Evolutionary conservation across 495 filamentous ascomycete genomes (phyloP).

Genomic region (Neurospora sp.): DNA sequence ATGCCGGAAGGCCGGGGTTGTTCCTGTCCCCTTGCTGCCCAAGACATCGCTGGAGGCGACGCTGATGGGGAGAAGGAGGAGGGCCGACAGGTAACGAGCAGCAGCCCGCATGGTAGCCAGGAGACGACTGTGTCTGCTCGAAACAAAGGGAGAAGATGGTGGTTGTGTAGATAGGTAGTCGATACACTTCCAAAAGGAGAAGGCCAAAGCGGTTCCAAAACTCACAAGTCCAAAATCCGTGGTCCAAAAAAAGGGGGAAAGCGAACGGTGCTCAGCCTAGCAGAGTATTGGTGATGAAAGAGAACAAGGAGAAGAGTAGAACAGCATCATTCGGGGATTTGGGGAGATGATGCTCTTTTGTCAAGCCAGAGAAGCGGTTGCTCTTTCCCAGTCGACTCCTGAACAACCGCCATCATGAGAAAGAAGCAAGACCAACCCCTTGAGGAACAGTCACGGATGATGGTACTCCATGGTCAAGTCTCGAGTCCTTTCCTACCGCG

Average conservation of each 20-base stretch:
- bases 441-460: not conserved
- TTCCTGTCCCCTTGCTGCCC: not conserved
- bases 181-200: constrained; percentile 11
- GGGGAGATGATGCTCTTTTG: not conserved
- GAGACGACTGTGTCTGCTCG: not conserved
- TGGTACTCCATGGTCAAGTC: not conserved
- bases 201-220: constrained; percentile 13
- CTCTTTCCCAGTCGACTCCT: not conserved
- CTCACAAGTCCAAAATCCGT: constrained; percentile 5
- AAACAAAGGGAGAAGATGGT: constrained; percentile 1
- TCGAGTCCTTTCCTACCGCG: not conserved
- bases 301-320: not conserved
- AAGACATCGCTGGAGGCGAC: not conserved
- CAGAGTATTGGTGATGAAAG: not conserved
- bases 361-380: not conserved
- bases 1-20: not conserved
- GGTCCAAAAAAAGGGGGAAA: constrained; percentile 6
- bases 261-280: not conserved
- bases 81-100: constrained; percentile 1
- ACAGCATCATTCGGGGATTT: not conserved
- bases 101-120: constrained; percentile 6
- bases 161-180: not conserved
- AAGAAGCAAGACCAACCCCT: not conserved
- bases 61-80: constrained; percentile 2
- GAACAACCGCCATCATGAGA: not conserved